Percentiles rank a stretch among this genome's conserved stretches.
These are phyloP conservation scores for Hypericum perforatum DNA, from an alignment of 345 rosid species.

Conservation along the genomic window DNA sequence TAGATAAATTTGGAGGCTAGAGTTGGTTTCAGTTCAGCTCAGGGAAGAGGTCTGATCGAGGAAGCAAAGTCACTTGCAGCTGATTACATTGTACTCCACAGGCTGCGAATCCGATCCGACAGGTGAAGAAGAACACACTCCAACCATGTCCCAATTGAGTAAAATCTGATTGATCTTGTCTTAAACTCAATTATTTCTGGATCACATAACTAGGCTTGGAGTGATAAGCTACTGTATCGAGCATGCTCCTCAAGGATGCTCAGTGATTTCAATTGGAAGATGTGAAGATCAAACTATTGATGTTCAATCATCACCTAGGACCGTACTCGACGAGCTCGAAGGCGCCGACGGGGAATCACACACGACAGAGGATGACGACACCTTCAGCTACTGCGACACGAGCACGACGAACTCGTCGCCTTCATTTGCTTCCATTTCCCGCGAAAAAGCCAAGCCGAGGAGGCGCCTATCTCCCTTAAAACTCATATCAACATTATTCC, in stretches of 20 bases:
- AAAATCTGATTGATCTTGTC: neutral
- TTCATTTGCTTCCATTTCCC: slow-evolving; percentile 20
- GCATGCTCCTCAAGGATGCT: slow-evolving; percentile 52
- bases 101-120: slow-evolving; percentile 37
- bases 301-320: slow-evolving; percentile 36
- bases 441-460: slow-evolving; percentile 13
- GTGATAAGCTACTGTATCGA: slow-evolving; percentile 40
- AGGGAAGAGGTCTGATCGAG: slow-evolving; percentile 50
- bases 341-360: slow-evolving; percentile 51
- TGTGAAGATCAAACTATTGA: neutral
- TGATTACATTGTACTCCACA: slow-evolving; percentile 52
- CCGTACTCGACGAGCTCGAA: slow-evolving; percentile 37
- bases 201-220: slow-evolving; percentile 35
- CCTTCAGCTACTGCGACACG: slow-evolving; percentile 39
- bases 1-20: slow-evolving; percentile 86
- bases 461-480: slow-evolving; percentile 38
- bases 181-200: neutral
- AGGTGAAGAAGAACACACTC: slow-evolving; percentile 20
- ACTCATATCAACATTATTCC: slow-evolving; percentile 41
- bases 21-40: slow-evolving; percentile 54
- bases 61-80: slow-evolving; percentile 73
- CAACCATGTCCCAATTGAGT: neutral
- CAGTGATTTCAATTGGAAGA: slow-evolving; percentile 57
- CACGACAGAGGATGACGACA: slow-evolving; percentile 51
- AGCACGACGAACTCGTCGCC: slow-evolving; percentile 34